Base-by-base conservation (phyloP, 23 red algal genomes). In the Pyropia haitanensis region DNA sequence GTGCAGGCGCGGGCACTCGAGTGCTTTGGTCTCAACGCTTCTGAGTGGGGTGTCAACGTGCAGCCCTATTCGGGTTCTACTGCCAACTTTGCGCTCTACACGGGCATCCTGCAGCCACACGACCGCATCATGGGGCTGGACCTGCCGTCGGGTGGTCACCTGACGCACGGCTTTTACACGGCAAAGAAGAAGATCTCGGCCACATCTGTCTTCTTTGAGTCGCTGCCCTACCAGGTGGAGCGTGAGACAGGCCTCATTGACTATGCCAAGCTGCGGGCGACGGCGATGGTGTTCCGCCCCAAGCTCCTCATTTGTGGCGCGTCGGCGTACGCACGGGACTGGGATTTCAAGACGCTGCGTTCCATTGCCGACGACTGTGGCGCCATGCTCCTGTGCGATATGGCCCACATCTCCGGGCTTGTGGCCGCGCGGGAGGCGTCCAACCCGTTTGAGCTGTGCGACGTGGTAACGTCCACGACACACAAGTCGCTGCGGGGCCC, bases 61-160 rank as follows among this genome's bases (percentile, higher is more conserved):
- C 94, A 98, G 68, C 94, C 94, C 49, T 98, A 98, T 72, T 91
- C 86, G 14, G 94, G 94, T 15, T 98, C 94, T 30, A 79, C 94
- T 54, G 94, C 94, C 20, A 98, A 98, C 58, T 98, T 98, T 70
- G 94, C 94, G 0, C 54, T 87, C 5, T 98, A 91, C 60, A 98
- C 94, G 0, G 94, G 63, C 28, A 53, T 98, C 21, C 72, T 98
- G 10, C 68, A 86, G 33, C 94, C 94, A 27, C 94, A 98, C 46
- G 94, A 98, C 56, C 94, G 94, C 56, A 98, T 98, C 75, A 98
- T 98, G 94, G 94, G 94, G 15, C 72, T 98, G 20, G 94, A 90
- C 58, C 71, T 98, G 25, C 94, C 94, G 14, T 87, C 79, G 15
- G 94, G 94, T 21, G 94, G 94, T 17, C 94, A 98, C 61, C 60